Percentiles rank a stretch among this genome's conserved stretches.
phyloP scores from a whole-genome alignment of 352 stramenopile species.

The Globisporangium mamillatum region DNA sequence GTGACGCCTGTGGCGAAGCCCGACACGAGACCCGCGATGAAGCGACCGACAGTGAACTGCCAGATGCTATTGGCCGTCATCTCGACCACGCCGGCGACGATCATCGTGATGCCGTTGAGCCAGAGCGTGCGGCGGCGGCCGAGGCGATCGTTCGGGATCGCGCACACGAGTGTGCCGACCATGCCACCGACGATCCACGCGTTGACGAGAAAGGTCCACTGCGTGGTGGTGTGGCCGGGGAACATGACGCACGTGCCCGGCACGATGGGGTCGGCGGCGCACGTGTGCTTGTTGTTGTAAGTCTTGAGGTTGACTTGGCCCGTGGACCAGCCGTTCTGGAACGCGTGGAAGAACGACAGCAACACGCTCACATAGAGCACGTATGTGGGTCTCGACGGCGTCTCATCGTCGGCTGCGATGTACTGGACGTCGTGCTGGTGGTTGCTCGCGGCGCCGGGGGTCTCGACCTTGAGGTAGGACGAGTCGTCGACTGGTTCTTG shows the following conservation, averaged over 20 bases:
- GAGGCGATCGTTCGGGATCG: slow-evolving; percentile 16
- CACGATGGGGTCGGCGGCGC: slow-evolving; percentile 30
- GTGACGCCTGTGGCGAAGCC: slow-evolving; percentile 40
- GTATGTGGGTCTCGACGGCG: slow-evolving; percentile 11
- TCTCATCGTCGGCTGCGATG: neutral
- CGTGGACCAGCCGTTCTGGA: slow-evolving; percentile 54
- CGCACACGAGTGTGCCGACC: slow-evolving; percentile 34
- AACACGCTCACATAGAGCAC: slow-evolving; percentile 35
- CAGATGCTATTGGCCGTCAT: slow-evolving; percentile 17
- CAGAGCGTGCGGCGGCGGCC: slow-evolving; percentile 32
- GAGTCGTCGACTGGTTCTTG: slow-evolving; percentile 2
- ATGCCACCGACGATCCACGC: slow-evolving; percentile 53
- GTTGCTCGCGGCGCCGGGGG: neutral
- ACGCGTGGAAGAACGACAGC: slow-evolving; percentile 36
- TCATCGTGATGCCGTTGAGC: slow-evolving; percentile 23
- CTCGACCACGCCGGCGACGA: slow-evolving; percentile 19
- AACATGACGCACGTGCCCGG: slow-evolving; percentile 36
- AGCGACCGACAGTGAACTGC: slow-evolving; percentile 24
- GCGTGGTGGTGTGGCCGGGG: slow-evolving; percentile 31
- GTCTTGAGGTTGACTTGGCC: slow-evolving; percentile 63
- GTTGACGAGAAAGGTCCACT: slow-evolving; percentile 48
- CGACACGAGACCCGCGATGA: slow-evolving; percentile 48
- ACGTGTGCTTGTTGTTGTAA: slow-evolving; percentile 50
- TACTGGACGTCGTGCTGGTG: slow-evolving; percentile 1
- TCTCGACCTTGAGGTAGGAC: slow-evolving; percentile 9